Evolutionary conservation across 2,329 filamentous ascomycete genomes (phyloP), one percentile per base, ranked within the genome.

Genomic region (Fusarium albidum): DNA sequence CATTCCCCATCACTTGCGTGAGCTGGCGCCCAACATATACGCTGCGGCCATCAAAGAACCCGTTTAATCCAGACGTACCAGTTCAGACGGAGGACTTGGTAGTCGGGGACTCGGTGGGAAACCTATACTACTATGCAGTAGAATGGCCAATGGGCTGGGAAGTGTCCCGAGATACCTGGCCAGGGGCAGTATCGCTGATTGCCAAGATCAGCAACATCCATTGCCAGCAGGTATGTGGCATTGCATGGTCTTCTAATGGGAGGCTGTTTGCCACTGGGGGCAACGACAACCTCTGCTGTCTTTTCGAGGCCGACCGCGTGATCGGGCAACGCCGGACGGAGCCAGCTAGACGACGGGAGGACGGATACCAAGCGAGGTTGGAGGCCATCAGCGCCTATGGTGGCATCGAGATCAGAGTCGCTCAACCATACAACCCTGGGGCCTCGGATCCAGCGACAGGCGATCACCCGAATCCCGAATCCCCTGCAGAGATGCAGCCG

Each of bases 201-300:
- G 88, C 89, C 17, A 87, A 87, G 60, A 88, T 98, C 64, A 82
- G 82, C 27, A 63, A 63, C 55, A 85, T 91, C 8, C 94, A 98
- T 70, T 85, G 81, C 2, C 92, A 97, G 73, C 93, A 98, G 68
- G 88, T 99, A 48, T 99, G 95, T 67, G 94, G 94, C 2, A 78
- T 99, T n/a, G 84, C 90, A 4, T 98, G 93, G 91, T 93, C 92
- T 4, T 77, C 79, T 4, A 85, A 91, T 65, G 92, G 92, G 4
- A 80, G 81, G 4, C 81, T 87, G 29, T 93, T 99, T 70, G 92
- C 91, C 12, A 92, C 91, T 5, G 93, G 95, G 7, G 92, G 91
- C 18, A 98, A 99, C 69, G 95, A 99, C 76, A 97, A 98, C 68
- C 74, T 86, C 4, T 96, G 94, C 68, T 90, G 87, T 63, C 79